Base-by-base conservation (phyloP, 148 eudicot species). In the Silene conica region DNA sequence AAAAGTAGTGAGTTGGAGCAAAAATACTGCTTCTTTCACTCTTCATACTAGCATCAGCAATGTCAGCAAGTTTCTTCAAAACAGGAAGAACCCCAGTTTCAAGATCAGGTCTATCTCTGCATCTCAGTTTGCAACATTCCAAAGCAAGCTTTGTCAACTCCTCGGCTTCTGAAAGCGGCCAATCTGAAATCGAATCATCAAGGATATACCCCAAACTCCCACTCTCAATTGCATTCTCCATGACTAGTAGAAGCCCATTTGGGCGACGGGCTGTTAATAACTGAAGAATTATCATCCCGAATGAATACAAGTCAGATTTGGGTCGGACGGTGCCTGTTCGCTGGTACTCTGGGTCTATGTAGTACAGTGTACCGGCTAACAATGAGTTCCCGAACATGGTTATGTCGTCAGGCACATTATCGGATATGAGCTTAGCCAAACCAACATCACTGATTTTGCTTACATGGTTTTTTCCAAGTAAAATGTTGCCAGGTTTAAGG, bases 81-180 rank as follows among this genome's bases (percentile, higher is more conserved):
- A 84, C 65, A 1, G 91, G 97, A 25, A 92, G 80, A 25, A 90
- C 89, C 38, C 80, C 89, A 5, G 78, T 87, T 57, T 90, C 97
- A 75, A 92, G 96, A 70, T 92, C 97, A 0, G 96, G 97, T 78
- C 97, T 83, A 60, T 90, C 97, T 77, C 96, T 86, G 73, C 97
- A 92, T 31, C 95, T 86, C 59, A 92, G 89, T 23, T 73, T 82
- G 52, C 84, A 85, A 77, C 97, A 92, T 34, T 76, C 85, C 55
- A 92, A 70, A 19, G 92, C 92, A 73, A 92, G 70, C 66, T 48
- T 79, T 43, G 92, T 88, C 58, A 92, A 45, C 67, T 88, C 89
- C 77, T 81, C 85, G 2, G 87, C 83, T 77, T 89, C 90, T 28
- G 79, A 65, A 46, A 87, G 55, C 14, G 95, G 97, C 97, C 97